Conservation (phyloP, 2,329 filamentous ascomycete species). For the Beauveria varroae region DNA sequence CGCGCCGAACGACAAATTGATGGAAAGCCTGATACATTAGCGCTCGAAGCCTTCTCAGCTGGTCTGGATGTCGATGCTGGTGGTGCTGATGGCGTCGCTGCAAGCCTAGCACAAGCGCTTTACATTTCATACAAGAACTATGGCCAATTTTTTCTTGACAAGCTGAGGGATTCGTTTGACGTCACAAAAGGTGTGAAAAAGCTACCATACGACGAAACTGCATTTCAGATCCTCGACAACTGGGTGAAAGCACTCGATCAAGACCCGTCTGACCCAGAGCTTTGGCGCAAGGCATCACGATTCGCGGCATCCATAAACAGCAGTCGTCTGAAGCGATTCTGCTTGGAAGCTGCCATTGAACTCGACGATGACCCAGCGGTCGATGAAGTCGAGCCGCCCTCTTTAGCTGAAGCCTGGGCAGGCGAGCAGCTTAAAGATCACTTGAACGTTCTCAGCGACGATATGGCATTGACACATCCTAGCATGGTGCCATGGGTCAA, state of each 20-base stretch:
- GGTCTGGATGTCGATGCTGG: slow-evolving; percentile 50
- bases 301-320: slow-evolving; percentile 53
- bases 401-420: slow-evolving; percentile 54
- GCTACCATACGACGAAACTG: slow-evolving; percentile 24
- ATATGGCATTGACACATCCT: slow-evolving; percentile 52
- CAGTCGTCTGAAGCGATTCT: slow-evolving; percentile 50
- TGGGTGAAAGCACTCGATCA: slow-evolving; percentile 54
- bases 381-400: slow-evolving; percentile 54
- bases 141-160: slow-evolving; percentile 83
- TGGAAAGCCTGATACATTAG: slow-evolving; percentile 30
- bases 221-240: slow-evolving; percentile 43
- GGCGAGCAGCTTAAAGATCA: slow-evolving; percentile 54
- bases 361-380: slow-evolving; percentile 59
- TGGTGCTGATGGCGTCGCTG: slow-evolving; percentile 66
- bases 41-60: slow-evolving; percentile 41
- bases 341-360: slow-evolving; percentile 59
- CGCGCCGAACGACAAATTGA: slow-evolving; percentile 55
- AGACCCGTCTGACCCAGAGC: slow-evolving; percentile 59
- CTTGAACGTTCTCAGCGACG: slow-evolving; percentile 45
- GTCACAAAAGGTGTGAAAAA: slow-evolving; percentile 43
- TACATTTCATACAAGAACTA: slow-evolving; percentile 95
- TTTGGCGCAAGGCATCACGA: slow-evolving; percentile 54
- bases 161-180: slow-evolving; percentile 24
- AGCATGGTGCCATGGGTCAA: slow-evolving; percentile 50
- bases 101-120: slow-evolving; percentile 78